Base-by-base conservation (phyloP, 1,284 basidiomycete species). In the Rhodofomes roseus region DNA sequence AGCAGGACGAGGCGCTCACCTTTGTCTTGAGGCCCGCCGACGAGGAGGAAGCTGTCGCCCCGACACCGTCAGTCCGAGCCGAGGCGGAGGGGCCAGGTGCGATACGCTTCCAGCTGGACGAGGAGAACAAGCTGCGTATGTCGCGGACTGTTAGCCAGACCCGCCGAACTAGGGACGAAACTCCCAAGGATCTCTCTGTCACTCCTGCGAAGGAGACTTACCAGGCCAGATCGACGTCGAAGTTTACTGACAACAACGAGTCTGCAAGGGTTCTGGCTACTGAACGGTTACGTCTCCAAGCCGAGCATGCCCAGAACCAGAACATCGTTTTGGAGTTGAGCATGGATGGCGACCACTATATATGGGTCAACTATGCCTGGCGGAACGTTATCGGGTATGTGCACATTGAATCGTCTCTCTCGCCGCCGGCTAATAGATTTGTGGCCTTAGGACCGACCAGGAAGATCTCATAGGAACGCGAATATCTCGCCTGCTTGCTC, bases 301-400 rank as follows among this genome's bases (percentile, higher is more conserved):
- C 94, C 2, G 95, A 98, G 73, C 92, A 92, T 5, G 94, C 94
- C 16, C 93, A 96, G 75, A 93, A 89, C 70, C 91, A 94, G 73
- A 97, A 96, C 67, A 93, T 98, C 56, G 92, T 99, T 34, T 84
- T 99, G 80, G 97, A 99, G 74, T 85, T 99, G 27, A 91, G 90
- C 71, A 79, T 98, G 62, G 94, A 98, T 70, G 95, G 93, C 7
- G 95, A 98, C 71, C 90, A 96, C 69, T 83, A 93, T 63, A 81
- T 90, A 63, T 99, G 96, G 88, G 83, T 98, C 58, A 99, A 97
- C 76, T 93, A 96, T 69, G 93, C 96, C 0, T 94, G 97, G 93
- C 82, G 86, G 66, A 87, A 90, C 55, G 93, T 99, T 27, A 85
- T 96, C 55, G 96, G 96, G 95, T 96, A 75, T 67, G 93, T 81